Evolutionary conservation across 768 basidiomycete species (phyloP), one percentile per base, ranked within the genome.

Genomic region (Trametes meyenii): DNA sequence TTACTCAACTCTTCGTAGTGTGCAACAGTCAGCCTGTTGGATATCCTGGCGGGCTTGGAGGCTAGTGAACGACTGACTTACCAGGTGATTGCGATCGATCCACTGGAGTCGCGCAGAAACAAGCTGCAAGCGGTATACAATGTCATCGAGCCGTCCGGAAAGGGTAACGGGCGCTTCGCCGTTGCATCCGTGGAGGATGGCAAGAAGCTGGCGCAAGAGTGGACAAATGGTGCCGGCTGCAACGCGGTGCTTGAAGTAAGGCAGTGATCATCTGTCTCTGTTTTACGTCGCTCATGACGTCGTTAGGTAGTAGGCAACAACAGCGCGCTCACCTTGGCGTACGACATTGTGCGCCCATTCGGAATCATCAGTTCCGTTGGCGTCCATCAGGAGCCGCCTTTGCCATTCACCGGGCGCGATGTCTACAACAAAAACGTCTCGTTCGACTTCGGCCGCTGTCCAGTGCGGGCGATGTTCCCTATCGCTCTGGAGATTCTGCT

Each of bases 371-470:
- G 80, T 35, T 90, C 89, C 7, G 89, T 92, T 3, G 89, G 90
- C 8, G 88, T 89, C 11, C 89, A 91, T 60, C 81, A 84, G 56
- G 77, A 73, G 50, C 75, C 75, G 1, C 77, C 72, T 21, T 65
- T 89, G 40, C 87, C 87, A 1, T 83, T 86, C 65, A 83, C 80
- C 10, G 80, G 82, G 21, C 68, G 70, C 6, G 77, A 86, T 44
- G 69, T 87, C 58, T 93, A 92, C 73, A 77, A 86, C 77, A 90
- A 90, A 74, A 93, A 92, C 71, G 81, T 91, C 7, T 89, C 87
- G 0, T 77, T 91, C 24, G 87, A 90, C 67, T 93, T 92, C 70
- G 92, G 92, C 10, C 84, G 90, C 10, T 92, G 90, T 66, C 91
- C 90, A 16, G 89, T 90, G 5, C 84, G 88, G 14, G 85, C 90